phyloP scores from a whole-genome alignment of 768 basidiomycete species.

The Boletus vinaceobasis region DNA sequence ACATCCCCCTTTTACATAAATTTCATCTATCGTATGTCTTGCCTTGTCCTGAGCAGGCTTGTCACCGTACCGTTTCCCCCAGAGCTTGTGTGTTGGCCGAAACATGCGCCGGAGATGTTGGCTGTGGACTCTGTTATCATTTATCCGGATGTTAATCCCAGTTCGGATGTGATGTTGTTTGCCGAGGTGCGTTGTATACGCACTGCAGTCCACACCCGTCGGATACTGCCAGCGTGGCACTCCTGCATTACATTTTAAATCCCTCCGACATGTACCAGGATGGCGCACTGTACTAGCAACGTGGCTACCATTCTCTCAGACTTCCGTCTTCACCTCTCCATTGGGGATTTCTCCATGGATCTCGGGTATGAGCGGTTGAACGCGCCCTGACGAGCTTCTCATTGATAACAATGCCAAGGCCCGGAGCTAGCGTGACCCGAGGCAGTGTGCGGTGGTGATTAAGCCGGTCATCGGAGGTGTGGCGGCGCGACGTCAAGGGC shows the following conservation, averaged over 20 bases:
- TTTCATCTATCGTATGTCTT: constrained; percentile 1
- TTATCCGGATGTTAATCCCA: background rate
- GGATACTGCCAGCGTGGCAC: background rate
- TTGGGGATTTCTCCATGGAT: constrained; percentile 35
- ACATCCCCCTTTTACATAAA: background rate
- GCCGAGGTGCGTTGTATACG: background rate
- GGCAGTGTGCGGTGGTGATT: constrained; percentile 2
- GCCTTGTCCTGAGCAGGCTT: background rate
- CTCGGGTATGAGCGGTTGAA: constrained; percentile 11
- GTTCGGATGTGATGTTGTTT: background rate
- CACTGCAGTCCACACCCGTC: background rate
- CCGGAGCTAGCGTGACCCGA: constrained; percentile 38
- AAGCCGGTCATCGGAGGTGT: background rate
- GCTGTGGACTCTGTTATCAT: background rate
- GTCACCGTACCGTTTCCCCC: constrained; percentile 2
- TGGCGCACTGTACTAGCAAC: background rate
- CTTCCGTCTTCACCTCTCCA: constrained; percentile 56
- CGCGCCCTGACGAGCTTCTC: constrained; percentile 47
- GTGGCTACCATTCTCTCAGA: constrained; percentile 49
- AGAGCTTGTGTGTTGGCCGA: background rate
- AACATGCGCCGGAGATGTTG: background rate
- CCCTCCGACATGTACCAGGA: background rate
- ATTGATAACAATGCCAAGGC: constrained; percentile 61
- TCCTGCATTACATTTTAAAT: background rate
- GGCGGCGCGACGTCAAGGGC: background rate